phyloP scores from a whole-genome alignment of 352 stramenopile genomes.

The Thalassiosira livingstoniorum region DNA sequence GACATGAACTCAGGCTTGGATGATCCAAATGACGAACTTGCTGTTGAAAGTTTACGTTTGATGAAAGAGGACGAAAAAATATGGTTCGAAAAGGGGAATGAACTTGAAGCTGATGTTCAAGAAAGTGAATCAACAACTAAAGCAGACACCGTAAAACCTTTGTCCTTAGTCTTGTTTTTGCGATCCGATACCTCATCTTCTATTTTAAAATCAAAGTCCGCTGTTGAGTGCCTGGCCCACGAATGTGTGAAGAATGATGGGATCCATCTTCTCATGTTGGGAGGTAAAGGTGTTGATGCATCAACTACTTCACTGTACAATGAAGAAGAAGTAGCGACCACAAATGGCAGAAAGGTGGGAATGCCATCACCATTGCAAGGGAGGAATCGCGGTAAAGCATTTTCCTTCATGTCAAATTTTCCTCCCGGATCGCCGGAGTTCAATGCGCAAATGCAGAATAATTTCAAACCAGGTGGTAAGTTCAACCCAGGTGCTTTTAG shows the following conservation, averaged over 20 bases:
- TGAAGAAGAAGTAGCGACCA: constrained; percentile 5
- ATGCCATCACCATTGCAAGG: constrained; percentile 26
- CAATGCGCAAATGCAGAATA: constrained; percentile 53
- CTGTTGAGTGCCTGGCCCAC: constrained; percentile 76
- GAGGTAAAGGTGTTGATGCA: constrained; percentile 80
- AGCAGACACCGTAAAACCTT: constrained; percentile 21
- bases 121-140: not conserved
- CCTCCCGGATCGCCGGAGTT: constrained; percentile 61
- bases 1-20: constrained; percentile 79
- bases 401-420: constrained; percentile 67
- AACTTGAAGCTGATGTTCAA: not conserved
- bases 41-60: constrained; percentile 71
- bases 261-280: constrained; percentile 80
- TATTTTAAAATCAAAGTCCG: constrained; percentile 79
- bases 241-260: constrained; percentile 74
- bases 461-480: constrained; percentile 3
- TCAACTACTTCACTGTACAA: constrained; percentile 58
- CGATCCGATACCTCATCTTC: constrained; percentile 66
- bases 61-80: constrained; percentile 77
- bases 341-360: constrained; percentile 23
- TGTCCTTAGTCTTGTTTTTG: constrained; percentile 82
- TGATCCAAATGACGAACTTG: constrained; percentile 83
- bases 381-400: constrained; percentile 28
- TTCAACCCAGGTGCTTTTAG: constrained; percentile 60
- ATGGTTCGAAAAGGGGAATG: constrained; percentile 59